These are phyloP conservation scores for Rhynchosporium graminicola DNA, from an alignment of 2,329 filamentous ascomycete genomes.

Conservation along the genomic window DNA sequence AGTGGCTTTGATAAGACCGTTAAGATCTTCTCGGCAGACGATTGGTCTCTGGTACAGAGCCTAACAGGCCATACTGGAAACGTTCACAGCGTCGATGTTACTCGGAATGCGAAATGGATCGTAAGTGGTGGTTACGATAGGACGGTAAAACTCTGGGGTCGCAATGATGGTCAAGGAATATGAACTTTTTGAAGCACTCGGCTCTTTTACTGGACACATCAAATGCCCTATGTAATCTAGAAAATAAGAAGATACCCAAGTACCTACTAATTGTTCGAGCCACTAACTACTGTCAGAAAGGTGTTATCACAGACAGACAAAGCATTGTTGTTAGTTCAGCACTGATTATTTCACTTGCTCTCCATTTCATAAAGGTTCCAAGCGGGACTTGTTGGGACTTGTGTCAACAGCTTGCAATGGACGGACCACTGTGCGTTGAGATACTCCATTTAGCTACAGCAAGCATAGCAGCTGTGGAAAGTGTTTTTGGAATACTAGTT, in stretches of 20 bases:
- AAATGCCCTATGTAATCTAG: slow-evolving; percentile 2
- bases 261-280: neutral
- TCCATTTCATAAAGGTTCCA: too few species aligned
- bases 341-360: too few species aligned
- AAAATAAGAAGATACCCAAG: slow-evolving; percentile 10
- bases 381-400: too few species aligned
- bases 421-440: too few species aligned
- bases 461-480: too few species aligned
- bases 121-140: slow-evolving; percentile 92
- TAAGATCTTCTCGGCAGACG: slow-evolving; percentile 93
- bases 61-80: slow-evolving; percentile 90
- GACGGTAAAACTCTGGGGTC: slow-evolving; percentile 94
- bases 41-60: slow-evolving; percentile 88
- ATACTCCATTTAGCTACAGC: too few species aligned
- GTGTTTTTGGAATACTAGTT: too few species aligned
- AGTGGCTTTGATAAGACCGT: slow-evolving; percentile 93
- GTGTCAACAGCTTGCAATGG: too few species aligned
- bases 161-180: slow-evolving; percentile 68
- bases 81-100: slow-evolving; percentile 88
- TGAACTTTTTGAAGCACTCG: slow-evolving; percentile 35
- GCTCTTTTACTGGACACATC: neutral
- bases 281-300: too few species aligned
- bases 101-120: slow-evolving; percentile 85
- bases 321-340: too few species aligned
- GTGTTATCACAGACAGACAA: too few species aligned